Evolutionary conservation across 257 asterid genomes (phyloP).

Genomic region (Solanum corneliomulleri): DNA sequence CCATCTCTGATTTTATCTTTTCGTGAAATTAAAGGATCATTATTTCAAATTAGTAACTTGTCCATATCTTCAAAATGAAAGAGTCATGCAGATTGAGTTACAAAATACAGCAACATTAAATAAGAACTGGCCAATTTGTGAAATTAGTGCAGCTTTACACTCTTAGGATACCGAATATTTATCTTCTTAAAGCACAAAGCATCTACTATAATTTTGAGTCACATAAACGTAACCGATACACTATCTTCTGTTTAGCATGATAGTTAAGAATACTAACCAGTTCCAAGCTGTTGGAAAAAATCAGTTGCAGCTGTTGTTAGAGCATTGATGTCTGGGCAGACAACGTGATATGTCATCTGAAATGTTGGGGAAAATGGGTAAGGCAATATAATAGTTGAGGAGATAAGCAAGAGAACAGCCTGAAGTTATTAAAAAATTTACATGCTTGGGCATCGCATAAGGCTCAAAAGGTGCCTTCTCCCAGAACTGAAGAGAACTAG

Average conservation of each 20-base stretch:
- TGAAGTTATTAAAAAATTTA: conserved; percentile 21
- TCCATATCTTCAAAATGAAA: not conserved
- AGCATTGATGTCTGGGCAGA: conserved; percentile 96
- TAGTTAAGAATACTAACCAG: conserved; percentile 45
- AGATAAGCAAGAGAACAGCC: conserved; percentile 1
- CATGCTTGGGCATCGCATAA: conserved; percentile 85
- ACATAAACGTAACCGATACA: not conserved
- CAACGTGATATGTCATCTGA: conserved; percentile 90
- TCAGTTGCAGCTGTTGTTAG: conserved; percentile 83
- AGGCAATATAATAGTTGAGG: not conserved
- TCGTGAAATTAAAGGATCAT: not conserved
- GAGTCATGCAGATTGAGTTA: not conserved
- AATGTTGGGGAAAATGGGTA: not conserved
- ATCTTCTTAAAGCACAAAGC: not conserved
- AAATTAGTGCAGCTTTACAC: not conserved
- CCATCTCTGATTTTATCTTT: not conserved
- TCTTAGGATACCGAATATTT: not conserved
- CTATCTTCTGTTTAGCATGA: not conserved
- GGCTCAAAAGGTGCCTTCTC: conserved; percentile 99
- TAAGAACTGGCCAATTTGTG: not conserved
- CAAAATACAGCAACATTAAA: not conserved
- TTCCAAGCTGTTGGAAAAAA: conserved; percentile 97
- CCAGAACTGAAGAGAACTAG: conserved; percentile 81
- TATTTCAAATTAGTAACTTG: not conserved
- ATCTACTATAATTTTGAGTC: not conserved